Evolutionary conservation across 371 early-diverging fungal genomes (phyloP).

Genomic region (Choanephora cucurbitarum): DNA sequence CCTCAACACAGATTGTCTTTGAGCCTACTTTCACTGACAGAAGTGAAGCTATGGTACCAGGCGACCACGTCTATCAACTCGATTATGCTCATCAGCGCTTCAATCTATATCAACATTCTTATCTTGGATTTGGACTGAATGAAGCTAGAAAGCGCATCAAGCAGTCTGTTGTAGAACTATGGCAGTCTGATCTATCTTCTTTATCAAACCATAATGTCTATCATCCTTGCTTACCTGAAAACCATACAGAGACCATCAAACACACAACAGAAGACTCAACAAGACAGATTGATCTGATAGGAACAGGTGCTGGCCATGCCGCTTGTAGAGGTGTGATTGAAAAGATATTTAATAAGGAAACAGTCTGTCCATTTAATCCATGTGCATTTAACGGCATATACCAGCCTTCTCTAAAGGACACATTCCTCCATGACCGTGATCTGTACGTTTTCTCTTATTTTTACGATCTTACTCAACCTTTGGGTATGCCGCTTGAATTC

Average conservation of each 20-base stretch:
- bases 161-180: constrained; percentile 19
- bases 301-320: constrained; percentile 58
- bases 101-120: constrained; percentile 90
- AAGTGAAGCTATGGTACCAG: constrained; percentile 50
- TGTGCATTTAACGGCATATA: constrained; percentile 94
- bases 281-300: constrained; percentile 32
- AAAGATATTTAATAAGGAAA: constrained; percentile 63
- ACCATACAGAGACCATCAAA: constrained; percentile 32
- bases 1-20: constrained; percentile 95
- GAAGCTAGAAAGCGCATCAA: constrained; percentile 64
- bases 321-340: constrained; percentile 58
- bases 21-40: constrained; percentile 70
- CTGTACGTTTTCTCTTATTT: constrained; percentile 95
- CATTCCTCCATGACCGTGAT: constrained; percentile 74
- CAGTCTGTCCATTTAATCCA: constrained; percentile 56
- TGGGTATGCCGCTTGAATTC: constrained; percentile 68
- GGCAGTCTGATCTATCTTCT: constrained; percentile 8
- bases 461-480: constrained; percentile 83
- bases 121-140: constrained; percentile 89
- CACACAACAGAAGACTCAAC: constrained; percentile 12
- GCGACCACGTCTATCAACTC: constrained; percentile 71
- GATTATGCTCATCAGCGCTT: constrained; percentile 71
- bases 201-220: constrained; percentile 27
- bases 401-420: constrained; percentile 76
- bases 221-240: constrained; percentile 45